Percentiles rank a stretch among this genome's conserved stretches.
Conservation (phyloP, 495 filamentous ascomycete genomes). For the Penicillium robsamsonii region DNA sequence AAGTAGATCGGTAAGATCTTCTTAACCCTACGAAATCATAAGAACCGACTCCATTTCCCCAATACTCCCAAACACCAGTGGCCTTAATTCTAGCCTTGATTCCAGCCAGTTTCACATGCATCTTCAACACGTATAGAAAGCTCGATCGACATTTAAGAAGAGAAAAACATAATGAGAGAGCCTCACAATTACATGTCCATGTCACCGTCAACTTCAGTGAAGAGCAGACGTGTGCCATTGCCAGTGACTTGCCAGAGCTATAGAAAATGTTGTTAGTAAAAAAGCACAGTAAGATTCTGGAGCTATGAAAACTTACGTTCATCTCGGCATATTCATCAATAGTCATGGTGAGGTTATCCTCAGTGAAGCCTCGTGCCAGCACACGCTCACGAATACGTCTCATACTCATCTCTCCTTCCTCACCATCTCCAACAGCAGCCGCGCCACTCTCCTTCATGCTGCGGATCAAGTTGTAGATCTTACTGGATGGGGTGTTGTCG, state of each 20-base stretch:
- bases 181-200: constrained; percentile 46
- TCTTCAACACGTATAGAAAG: constrained; percentile 19
- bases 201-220: constrained; percentile 62
- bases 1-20: constrained; percentile 22
- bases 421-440: constrained; percentile 68
- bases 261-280: constrained; percentile 22
- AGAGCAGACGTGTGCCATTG: constrained; percentile 81
- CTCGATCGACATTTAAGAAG: constrained; percentile 13
- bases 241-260: constrained; percentile 95
- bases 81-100: constrained; percentile 22
- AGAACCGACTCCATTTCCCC: constrained; percentile 18
- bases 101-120: constrained; percentile 29
- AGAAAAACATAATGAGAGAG: constrained; percentile 3
- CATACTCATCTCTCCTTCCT: constrained; percentile 77
- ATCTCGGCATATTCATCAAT: constrained; percentile 86
- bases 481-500: constrained; percentile 78
- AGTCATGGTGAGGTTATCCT: constrained; percentile 80
- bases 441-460: constrained; percentile 79
- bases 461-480: constrained; percentile 91
- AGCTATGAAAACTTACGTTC: constrained; percentile 65
- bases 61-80: constrained; percentile 28
- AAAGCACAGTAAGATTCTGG: constrained; percentile 1
- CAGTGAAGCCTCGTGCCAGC: constrained; percentile 93
- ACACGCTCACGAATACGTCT: constrained; percentile 83
- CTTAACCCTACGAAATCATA: constrained; percentile 19